Percentiles rank a stretch among this genome's conserved stretches.
These are phyloP conservation scores for Penicillium sp. DNA, from an alignment of 2,329 filamentous ascomycete species.

Conservation along the genomic window DNA sequence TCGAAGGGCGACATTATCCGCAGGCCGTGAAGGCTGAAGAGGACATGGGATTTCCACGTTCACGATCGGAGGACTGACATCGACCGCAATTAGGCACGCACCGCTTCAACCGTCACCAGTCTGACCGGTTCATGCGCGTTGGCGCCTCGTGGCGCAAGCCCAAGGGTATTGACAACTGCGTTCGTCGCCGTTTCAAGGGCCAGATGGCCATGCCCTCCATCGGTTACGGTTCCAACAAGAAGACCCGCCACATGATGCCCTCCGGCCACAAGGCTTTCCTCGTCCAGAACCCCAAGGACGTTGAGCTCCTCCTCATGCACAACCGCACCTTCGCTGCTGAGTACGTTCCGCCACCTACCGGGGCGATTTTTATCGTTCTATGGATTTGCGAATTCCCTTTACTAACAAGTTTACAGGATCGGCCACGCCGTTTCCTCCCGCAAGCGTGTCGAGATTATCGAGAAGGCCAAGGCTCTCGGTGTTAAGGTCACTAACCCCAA, in stretches of 20 bases:
- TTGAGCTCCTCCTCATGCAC: conserved; percentile 99
- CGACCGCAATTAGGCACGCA: conserved; percentile 67
- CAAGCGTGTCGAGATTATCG: conserved; percentile 98
- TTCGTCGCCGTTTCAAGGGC: conserved; percentile 95
- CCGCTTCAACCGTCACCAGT: conserved; percentile 96
- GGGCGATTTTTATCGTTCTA: neutral
- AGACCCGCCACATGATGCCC: conserved; percentile 98
- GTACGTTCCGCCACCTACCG: conserved; percentile 57
- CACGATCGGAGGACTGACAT: conserved; percentile 42
- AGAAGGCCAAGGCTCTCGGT: conserved; percentile 94
- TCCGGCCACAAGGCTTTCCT: conserved; percentile 99
- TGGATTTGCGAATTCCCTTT: neutral
- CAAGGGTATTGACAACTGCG: conserved; percentile 99
- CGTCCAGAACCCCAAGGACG: conserved; percentile 92
- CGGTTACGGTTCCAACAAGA: conserved; percentile 98
- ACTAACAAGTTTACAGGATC: conserved; percentile 62
- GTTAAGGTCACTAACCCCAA: conserved; percentile 99
- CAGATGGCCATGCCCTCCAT: conserved; percentile 98
- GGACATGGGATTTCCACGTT: neutral
- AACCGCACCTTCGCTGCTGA: conserved; percentile 98
- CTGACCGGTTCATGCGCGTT: conserved; percentile 92
- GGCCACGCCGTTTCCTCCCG: conserved; percentile 95
- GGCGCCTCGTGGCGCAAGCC: conserved; percentile 95
- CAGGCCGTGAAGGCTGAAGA: conserved; percentile 1
- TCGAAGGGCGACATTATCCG: conserved; percentile 9